Conservation (phyloP, 2,329 filamentous ascomycete species). For the Mycocentrospora acerina region DNA sequence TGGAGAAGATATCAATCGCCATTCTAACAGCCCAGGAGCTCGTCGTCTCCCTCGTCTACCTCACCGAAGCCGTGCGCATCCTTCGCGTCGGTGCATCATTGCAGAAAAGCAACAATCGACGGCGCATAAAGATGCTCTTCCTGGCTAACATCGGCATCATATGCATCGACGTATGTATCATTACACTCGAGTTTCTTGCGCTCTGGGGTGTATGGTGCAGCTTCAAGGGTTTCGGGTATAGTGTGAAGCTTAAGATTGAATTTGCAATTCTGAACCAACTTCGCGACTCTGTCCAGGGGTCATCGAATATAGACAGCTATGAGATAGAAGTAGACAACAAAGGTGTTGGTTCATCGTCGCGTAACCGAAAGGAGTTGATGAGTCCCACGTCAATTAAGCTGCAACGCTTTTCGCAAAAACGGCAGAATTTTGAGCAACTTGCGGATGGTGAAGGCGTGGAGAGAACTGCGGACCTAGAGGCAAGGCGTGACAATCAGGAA, state of each 20-base stretch:
- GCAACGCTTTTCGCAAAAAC: too few relatives aligned
- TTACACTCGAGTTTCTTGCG: constrained; percentile 15
- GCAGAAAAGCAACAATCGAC: constrained; percentile 5
- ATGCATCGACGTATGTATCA: constrained; percentile 31
- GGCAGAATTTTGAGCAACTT: too few relatives aligned
- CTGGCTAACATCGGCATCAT: constrained; percentile 39
- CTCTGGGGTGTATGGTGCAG: constrained; percentile 34
- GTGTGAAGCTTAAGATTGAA: constrained; percentile 51
- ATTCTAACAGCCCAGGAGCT: constrained; percentile 37
- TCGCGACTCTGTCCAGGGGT: too few relatives aligned
- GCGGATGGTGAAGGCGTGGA: too few relatives aligned
- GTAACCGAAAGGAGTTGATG: too few relatives aligned
- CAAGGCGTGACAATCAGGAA: too few relatives aligned
- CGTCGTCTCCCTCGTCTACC: constrained; percentile 43
- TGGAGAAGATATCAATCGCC: constrained; percentile 39
- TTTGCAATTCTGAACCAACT: constrained; percentile 30
- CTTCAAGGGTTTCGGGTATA: constrained; percentile 40
- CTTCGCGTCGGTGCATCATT: constrained; percentile 3
- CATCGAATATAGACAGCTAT: too few relatives aligned
- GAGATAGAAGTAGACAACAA: too few relatives aligned
- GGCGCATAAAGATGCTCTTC: constrained; percentile 33
- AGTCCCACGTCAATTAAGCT: too few relatives aligned
- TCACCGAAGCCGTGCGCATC: constrained; percentile 48
- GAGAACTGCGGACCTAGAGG: constrained; percentile 5
- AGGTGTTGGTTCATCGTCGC: too few relatives aligned